Percentiles rank a stretch among this genome's conserved stretches.
phyloP scores from a whole-genome alignment of 1,284 basidiomycete species.

The Ustilago bromivora region DNA sequence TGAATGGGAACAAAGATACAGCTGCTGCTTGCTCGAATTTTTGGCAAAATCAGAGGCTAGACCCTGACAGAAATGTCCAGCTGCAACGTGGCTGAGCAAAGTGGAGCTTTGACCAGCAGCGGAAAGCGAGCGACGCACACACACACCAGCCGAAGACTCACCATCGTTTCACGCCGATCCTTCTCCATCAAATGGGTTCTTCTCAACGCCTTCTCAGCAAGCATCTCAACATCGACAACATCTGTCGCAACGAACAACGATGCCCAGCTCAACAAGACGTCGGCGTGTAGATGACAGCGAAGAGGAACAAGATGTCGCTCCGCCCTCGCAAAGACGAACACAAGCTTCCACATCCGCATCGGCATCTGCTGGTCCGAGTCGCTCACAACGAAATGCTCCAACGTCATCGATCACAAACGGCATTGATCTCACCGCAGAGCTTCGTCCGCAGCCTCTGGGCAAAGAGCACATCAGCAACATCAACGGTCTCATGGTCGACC shows the following conservation, averaged over 20 bases:
- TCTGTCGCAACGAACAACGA: not conserved
- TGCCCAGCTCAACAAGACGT: conserved; percentile 32
- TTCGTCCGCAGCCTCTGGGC: conserved; percentile 31
- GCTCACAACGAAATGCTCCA: conserved; percentile 6
- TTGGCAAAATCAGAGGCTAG: not conserved
- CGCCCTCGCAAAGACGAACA: conserved; percentile 23
- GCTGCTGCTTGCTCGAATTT: not conserved
- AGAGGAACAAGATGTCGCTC: conserved; percentile 17
- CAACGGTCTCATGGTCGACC: conserved; percentile 23
- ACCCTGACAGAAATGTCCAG: conserved; percentile 1
- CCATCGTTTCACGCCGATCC: not conserved
- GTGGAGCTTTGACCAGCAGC: conserved; percentile 15
- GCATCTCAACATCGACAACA: too few relatives aligned
- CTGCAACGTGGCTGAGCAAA: conserved; percentile 8
- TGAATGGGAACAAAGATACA: not conserved
- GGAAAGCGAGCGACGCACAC: not conserved
- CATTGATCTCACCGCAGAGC: conserved; percentile 15
- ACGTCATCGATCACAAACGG: not conserved
- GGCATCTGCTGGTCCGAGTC: conserved; percentile 15
- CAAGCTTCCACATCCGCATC: conserved; percentile 10
- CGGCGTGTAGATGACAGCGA: conserved; percentile 31
- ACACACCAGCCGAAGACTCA: conserved; percentile 1
- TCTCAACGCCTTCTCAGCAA: not conserved
- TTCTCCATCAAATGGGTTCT: not conserved
- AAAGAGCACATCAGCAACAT: conserved; percentile 34